Evolutionary conservation across 1,139 yeast genomes (phyloP), one percentile per base, ranked within the genome.

Genomic region (Trichomonascaceae sp.): DNA sequence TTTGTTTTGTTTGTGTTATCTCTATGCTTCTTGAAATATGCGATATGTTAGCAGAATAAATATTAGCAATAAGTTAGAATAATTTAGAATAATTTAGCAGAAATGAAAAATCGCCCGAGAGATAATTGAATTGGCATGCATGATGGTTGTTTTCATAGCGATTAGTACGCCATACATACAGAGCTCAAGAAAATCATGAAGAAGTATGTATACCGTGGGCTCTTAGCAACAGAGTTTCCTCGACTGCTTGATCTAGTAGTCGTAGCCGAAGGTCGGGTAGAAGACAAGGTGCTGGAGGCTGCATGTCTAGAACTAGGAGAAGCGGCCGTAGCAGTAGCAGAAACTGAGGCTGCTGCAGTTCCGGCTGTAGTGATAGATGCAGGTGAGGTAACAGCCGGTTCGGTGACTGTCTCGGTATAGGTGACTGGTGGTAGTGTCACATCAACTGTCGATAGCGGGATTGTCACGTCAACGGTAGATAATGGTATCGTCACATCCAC

Each of bases 281-380:
- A 27, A 32, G 54, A 20, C 10, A 20, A 30, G n/a, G 56, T 30
- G 27, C 53, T 22, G 45, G 55, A 20, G n/a, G 47, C 4, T 3
- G 32, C 38, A 6, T 38, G 15, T 3, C 17, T 18, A 12, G 47
- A 24, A 15, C 27, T 45, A n/a, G 47, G 24, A 45, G 47, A 18
- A 24, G 47, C 32, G 17, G 32, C 38, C 4, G 43, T 39, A 10
- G 49, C n/a, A 15, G 43, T 30, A 17, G 27, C 38, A 2, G 49
- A 17, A 3, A 39, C 18, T 27, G 32, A 27, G 32, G 12, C 9
- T 27, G 32, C 9, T 10, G 12, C 10, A 27, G 12, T 27, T 8
- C 32, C 32, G 12, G 32, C 2, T 2, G 32, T 10, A 27, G 32
- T 27, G 18, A 8, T 45, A 39, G 20, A 18, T 2, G 19, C 32